Conservation (phyloP, 306 rosid genomes). For the Ormosia semicastrata region DNA sequence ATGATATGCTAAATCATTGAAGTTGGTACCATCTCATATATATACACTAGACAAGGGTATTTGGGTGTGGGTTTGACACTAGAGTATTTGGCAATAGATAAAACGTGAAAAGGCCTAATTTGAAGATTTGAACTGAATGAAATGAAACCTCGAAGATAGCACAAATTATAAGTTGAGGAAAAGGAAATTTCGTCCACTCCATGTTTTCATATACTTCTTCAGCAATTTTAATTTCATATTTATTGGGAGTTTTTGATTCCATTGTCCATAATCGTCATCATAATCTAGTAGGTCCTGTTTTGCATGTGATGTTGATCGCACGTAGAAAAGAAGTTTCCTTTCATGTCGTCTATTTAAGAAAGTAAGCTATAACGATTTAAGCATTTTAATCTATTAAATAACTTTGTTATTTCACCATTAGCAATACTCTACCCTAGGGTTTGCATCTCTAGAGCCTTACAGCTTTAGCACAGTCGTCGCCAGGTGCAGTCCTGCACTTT, state of each 20-base stretch:
- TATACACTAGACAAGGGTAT: background rate
- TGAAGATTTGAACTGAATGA: constrained; percentile 12
- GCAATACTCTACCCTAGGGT: no score
- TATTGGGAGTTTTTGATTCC: background rate
- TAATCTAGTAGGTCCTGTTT: background rate
- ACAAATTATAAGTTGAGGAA: background rate
- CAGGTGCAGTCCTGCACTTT: no score
- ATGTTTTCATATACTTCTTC: constrained; percentile 1
- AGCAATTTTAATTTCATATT: background rate
- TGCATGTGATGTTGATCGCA: background rate
- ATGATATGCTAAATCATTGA: background rate
- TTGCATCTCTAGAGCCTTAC: no score
- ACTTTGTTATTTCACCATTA: no score
- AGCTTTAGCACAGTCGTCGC: no score
- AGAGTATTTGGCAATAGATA: constrained; percentile 11
- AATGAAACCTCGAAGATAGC: background rate
- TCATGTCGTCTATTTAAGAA: background rate
- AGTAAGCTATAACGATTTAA: background rate
- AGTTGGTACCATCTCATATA: background rate
- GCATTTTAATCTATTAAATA: background rate
- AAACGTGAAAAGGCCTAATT: constrained; percentile 31
- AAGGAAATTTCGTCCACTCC: constrained; percentile 27
- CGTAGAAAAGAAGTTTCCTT: background rate
- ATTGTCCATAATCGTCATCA: background rate
- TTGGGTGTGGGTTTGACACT: background rate